Evolutionary conservation across 129 eudicot genomes (phyloP).

Genomic region (Escallonia rubra): DNA sequence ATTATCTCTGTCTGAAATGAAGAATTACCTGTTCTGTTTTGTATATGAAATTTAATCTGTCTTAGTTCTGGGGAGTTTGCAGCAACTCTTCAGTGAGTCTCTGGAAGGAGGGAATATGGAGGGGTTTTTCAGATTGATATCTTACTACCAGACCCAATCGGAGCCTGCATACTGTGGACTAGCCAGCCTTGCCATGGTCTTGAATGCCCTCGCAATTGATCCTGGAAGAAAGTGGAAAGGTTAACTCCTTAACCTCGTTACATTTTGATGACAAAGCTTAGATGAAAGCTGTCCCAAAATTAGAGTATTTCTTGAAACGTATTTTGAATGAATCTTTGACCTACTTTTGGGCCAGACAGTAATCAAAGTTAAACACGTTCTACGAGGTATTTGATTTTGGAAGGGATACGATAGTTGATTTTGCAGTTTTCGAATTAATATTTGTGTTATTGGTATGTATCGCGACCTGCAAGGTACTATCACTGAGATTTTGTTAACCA

Average conservation of each 20-base stretch:
- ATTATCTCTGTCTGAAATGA: not conserved
- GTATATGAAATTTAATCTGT: not conserved
- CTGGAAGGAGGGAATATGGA: not conserved
- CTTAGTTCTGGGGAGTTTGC: not conserved
- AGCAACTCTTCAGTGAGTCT: not conserved
- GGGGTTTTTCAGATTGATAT: not conserved
- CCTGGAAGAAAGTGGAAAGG: slow-evolving; percentile 6
- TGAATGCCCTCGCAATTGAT: slow-evolving; percentile 3
- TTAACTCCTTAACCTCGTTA: not conserved
- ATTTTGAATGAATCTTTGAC: too few relatives aligned
- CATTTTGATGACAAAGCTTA: too few relatives aligned
- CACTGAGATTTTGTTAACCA: too few relatives aligned
- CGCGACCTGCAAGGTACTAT: too few relatives aligned
- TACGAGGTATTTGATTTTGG: too few relatives aligned
- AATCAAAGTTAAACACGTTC: too few relatives aligned
- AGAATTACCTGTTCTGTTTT: not conserved
- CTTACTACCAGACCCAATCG: slow-evolving; percentile 2
- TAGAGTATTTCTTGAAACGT: too few relatives aligned
- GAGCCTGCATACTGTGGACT: slow-evolving; percentile 6
- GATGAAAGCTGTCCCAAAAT: too few relatives aligned
- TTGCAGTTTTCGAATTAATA: too few relatives aligned
- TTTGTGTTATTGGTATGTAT: too few relatives aligned
- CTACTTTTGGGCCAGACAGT: too few relatives aligned
- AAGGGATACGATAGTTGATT: too few relatives aligned
- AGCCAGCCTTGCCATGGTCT: slow-evolving; percentile 2